Base-by-base conservation (phyloP, 441 rosid species). In the Adansonia gregorii region DNA sequence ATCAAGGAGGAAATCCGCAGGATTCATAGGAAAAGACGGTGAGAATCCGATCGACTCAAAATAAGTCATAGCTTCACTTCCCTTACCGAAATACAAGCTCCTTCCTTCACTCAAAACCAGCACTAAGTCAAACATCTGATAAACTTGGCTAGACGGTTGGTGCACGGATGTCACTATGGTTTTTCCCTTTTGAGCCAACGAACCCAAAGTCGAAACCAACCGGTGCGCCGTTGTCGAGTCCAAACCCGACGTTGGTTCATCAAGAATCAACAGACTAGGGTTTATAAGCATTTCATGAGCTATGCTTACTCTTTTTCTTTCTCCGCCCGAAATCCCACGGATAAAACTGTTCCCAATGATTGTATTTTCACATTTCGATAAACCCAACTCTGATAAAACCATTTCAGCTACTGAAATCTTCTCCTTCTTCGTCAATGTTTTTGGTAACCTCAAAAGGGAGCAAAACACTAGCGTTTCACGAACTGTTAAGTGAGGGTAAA, bases 1-100 rank as follows among this genome's bases (percentile, higher is more conserved):
- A 85, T 95, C 99, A 67, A 95, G 98, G 72, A 95, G 91, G 78
- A 93, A 93, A 83, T 95, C 99, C 1, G 99, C 99, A 60, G 99
- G 99, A 83, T 95, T 95, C 94, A 92, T 89, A 22, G 96, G 92
- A 73, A 93, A 93, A 81, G 96, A 90, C 77, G 98, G 97, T 10
- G 94, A 86, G 88, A 80, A 92, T 6, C 99, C 99, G 64, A 89
- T 84, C 55, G 99, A 88, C 31, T 87, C 88, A 67, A 95, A 91
- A 35, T 93, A 92, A 35, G 80, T 54, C 93, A 93, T 80, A 3
- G 94, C 99, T 20, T 92, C 98, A 39, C 89, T 85, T 14, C 14
- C 54, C 54, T 49, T 49, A 14, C 54, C 56, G 56, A 52, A 52
- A 52, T 52, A 52, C 56, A 52, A 52, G 56, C 6, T 52, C 56